Base-by-base conservation (phyloP, 345 rosid genomes). In the Boechera stricta region DNA sequence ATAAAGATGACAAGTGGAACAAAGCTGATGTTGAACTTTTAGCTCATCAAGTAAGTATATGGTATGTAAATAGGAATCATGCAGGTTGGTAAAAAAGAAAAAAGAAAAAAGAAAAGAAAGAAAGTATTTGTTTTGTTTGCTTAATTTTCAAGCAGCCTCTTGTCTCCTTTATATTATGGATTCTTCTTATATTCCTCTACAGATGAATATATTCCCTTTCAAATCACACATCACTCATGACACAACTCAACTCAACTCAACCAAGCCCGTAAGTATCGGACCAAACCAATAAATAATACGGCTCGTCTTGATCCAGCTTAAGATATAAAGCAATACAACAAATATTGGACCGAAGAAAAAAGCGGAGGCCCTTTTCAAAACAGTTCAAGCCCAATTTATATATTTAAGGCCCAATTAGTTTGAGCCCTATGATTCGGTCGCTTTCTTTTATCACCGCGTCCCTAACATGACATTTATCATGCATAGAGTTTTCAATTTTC, bases 11-110 rank as follows among this genome's bases (percentile, higher is more conserved):
- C 54, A 64, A 71, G 72, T 71, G 71, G 81, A 64, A 64, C 52
- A 71, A 77, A 77, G 77, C 45, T 64, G 72, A 49, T 71, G 61
- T 64, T 77, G 64, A 77, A 77, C 77, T 64, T 77, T 71, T 57
- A 71, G 72, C 15, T 77, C 67, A 71, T 64, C 24, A 64, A 64
- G 36, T 64, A 71, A 62, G 53, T 54, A 56, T 31, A 39, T 52
- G 64, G 29, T 64, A 53, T 58, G 44, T 52, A 62, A 68, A n/a
- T 39, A 71, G 47, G 72, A 71, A 57, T 71, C 67, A 71, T 63
- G 60, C 44, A 71, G 28, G 32, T 58, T 64, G 61, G 65, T 10
- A 48, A 71, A 33, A 32, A 11, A 2, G 21, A 29, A 41, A 33
- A 32, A 11, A 2, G 21, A 29, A 41, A 51, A 6, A 3, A 53